Evolutionary conservation across 1,284 basidiomycete genomes (phyloP).

Genomic region (Rugosomyces carneus): DNA sequence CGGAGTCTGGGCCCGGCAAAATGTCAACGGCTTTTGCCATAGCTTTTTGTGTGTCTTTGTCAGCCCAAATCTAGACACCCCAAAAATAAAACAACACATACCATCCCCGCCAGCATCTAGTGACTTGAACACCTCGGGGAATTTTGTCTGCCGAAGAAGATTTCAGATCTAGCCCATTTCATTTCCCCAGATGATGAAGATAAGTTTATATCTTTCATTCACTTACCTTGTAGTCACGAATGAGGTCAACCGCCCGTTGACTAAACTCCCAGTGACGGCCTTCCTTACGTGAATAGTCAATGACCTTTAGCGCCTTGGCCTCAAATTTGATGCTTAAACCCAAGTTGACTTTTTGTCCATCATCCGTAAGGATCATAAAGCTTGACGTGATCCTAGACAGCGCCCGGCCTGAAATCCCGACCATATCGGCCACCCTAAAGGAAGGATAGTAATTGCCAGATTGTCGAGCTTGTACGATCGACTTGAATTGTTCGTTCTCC

Average conservation of each 20-base stretch:
- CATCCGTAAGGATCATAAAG: constrained; percentile 75
- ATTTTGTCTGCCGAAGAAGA: constrained; percentile 43
- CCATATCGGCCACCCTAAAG: constrained; percentile 63
- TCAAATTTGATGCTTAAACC: constrained; percentile 97
- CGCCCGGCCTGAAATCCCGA: constrained; percentile 70
- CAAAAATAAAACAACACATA: constrained; percentile 27
- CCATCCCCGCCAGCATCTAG: constrained; percentile 69
- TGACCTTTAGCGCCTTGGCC: constrained; percentile 91
- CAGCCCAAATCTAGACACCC: no score
- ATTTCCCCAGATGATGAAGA: not conserved
- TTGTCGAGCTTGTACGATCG: constrained; percentile 51
- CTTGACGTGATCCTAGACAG: constrained; percentile 90
- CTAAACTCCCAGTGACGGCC: constrained; percentile 92
- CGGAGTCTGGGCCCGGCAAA: constrained; percentile 61
- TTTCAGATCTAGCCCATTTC: not conserved
- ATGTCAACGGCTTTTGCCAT: constrained; percentile 74
- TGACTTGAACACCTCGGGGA: constrained; percentile 75
- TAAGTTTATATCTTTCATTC: not conserved
- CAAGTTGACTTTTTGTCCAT: constrained; percentile 83
- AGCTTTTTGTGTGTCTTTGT: constrained; percentile 35
- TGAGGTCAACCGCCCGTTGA: constrained; percentile 76
- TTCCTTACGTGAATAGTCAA: constrained; percentile 88
- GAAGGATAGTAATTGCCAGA: constrained; percentile 70
- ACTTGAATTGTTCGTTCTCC: constrained; percentile 77
- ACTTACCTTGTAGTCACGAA: constrained; percentile 76